Evolutionary conservation across 2,329 filamentous ascomycete species (phyloP).

Genomic region (Cordyceps cicadae): DNA sequence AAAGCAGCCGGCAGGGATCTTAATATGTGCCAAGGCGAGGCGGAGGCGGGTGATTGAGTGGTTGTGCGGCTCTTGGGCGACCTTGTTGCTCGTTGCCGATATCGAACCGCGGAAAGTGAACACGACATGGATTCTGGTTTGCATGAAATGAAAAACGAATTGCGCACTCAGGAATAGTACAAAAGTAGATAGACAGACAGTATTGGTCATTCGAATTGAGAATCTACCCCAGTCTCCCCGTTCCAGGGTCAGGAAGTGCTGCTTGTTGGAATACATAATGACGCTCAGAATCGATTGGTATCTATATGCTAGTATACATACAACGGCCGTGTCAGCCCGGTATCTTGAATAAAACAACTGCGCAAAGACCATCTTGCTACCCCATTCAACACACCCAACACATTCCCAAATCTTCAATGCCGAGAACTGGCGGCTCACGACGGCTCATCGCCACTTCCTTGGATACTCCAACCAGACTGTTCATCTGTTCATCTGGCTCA

Average conservation of each 20-base stretch:
- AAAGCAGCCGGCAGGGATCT: background rate
- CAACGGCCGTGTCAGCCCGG: background rate
- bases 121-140: background rate
- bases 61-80: background rate
- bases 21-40: background rate
- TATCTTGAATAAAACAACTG: background rate
- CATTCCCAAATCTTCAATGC: background rate
- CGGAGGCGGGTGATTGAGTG: no score
- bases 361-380: background rate
- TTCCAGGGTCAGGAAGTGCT: background rate
- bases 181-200: slow-evolving; percentile 5
- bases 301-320: slow-evolving; percentile 12
- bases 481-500: slow-evolving; percentile 3
- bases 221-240: background rate
- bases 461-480: no score
- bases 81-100: background rate
- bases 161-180: slow-evolving; percentile 8
- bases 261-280: background rate
- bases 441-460: background rate
- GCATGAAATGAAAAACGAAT: background rate
- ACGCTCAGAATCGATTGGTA: slow-evolving; percentile 11
- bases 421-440: background rate
- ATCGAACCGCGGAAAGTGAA: background rate
- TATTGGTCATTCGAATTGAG: slow-evolving; percentile 9
- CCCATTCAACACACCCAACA: background rate